Percentiles rank a stretch among this genome's conserved stretches.
Evolutionary conservation across 169 alveolate genomes (phyloP).

Genomic region (Plasmodium coatneyi): DNA sequence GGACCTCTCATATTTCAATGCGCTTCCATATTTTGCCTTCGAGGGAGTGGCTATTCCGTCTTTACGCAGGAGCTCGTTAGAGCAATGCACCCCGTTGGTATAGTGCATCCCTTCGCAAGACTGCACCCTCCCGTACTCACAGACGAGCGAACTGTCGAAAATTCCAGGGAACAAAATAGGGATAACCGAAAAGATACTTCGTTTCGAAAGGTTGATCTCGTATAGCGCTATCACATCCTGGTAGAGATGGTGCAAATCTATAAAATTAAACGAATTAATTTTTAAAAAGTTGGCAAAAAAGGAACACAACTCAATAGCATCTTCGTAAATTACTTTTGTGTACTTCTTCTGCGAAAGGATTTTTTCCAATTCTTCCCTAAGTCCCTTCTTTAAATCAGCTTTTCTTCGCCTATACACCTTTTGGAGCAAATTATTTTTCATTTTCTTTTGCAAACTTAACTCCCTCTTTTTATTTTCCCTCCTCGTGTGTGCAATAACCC

Average conservation of each 20-base stretch:
- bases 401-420: constrained; percentile 6
- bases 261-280: constrained; percentile 45
- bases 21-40: neutral
- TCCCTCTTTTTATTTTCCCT: neutral
- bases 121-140: neutral
- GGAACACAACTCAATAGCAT: constrained; percentile 43
- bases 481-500: constrained; percentile 6
- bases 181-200: constrained; percentile 9
- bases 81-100: neutral
- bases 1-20: neutral
- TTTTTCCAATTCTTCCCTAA: constrained; percentile 14
- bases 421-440: constrained; percentile 30
- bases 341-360: constrained; percentile 38
- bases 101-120: neutral
- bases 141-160: constrained; percentile 17
- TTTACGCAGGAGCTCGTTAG: neutral
- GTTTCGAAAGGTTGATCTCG: constrained; percentile 52
- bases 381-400: constrained; percentile 19
- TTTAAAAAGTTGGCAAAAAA: constrained; percentile 55
- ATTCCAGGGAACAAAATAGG: constrained; percentile 42
- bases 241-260: constrained; percentile 59
- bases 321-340: constrained; percentile 64
- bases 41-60: neutral
- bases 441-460: constrained; percentile 1
- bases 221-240: constrained; percentile 30